These are phyloP conservation scores for Pseudomonodictys pantanalensis DNA, from an alignment of 495 filamentous ascomycete genomes.

Conservation along the genomic window DNA sequence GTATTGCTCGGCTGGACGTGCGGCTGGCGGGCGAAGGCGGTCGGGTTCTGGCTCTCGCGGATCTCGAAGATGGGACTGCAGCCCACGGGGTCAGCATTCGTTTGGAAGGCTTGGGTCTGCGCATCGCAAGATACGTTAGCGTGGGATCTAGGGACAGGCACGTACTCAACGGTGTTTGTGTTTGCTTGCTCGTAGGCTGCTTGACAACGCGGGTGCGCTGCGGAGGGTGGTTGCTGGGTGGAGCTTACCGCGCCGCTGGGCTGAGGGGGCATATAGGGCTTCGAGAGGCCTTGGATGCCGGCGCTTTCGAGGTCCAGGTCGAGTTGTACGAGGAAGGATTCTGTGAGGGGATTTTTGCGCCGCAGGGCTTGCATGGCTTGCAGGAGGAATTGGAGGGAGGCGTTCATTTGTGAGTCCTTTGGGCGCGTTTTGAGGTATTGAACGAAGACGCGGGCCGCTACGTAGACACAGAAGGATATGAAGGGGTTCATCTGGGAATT, in stretches of 20 bases:
- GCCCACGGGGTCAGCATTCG: slow-evolving; percentile 24
- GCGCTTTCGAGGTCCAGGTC: slow-evolving; percentile 82
- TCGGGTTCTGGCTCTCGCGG: slow-evolving; percentile 29
- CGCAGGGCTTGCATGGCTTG: slow-evolving; percentile 86
- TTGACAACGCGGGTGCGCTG: neutral
- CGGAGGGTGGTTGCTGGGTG: neutral
- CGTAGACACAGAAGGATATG: slow-evolving; percentile 92
- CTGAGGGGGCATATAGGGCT: slow-evolving; percentile 2
- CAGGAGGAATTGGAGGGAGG: slow-evolving; percentile 85
- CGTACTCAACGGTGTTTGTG: too few species aligned
- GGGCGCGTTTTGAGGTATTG: slow-evolving; percentile 89
- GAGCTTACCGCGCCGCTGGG: slow-evolving; percentile 14
- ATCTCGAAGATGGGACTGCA: slow-evolving; percentile 34
- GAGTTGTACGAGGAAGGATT: slow-evolving; percentile 91
- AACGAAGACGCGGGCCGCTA: slow-evolving; percentile 90
- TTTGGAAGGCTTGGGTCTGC: slow-evolving; percentile 4
- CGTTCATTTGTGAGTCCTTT: slow-evolving; percentile 74
- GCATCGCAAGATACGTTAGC: slow-evolving; percentile 10
- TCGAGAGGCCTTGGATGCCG: slow-evolving; percentile 33
- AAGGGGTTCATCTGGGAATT: slow-evolving; percentile 86
- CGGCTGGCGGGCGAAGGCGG: too few species aligned
- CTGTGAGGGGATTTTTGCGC: slow-evolving; percentile 83
- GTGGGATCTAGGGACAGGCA: neutral
- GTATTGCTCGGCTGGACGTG: slow-evolving; percentile 27
- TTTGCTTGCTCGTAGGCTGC: neutral